Evolutionary conservation across 2,329 filamentous ascomycete species (phyloP).

Genomic region (Ceratocystis huliohia): DNA sequence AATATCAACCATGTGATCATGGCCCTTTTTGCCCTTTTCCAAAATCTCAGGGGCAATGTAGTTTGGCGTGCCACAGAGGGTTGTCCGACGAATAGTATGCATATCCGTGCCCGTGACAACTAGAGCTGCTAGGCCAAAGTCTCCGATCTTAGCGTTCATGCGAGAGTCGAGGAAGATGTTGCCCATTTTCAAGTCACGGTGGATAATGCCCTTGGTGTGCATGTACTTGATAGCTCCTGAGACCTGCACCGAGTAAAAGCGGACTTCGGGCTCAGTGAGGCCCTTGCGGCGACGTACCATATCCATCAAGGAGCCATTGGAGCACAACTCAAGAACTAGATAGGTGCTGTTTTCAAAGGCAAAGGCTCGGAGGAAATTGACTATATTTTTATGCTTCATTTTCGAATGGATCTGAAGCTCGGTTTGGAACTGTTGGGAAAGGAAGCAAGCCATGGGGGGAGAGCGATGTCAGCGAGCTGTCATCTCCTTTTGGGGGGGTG

Average conservation of each 20-base stretch:
- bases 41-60: constrained; percentile 96
- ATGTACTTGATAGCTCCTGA: constrained; percentile 97
- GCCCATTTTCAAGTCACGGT: constrained; percentile 93
- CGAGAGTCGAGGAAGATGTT: constrained; percentile 89
- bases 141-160: constrained; percentile 97
- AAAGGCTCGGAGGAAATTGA: constrained; percentile 89
- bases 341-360: constrained; percentile 82
- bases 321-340: constrained; percentile 84
- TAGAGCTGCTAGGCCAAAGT: constrained; percentile 88
- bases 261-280: constrained; percentile 83
- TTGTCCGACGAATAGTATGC: constrained; percentile 72
- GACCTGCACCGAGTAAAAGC: constrained; percentile 87
- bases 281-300: constrained; percentile 89
- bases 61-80: constrained; percentile 92
- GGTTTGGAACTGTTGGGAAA: constrained; percentile 47
- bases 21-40: constrained; percentile 84
- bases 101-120: constrained; percentile 85
- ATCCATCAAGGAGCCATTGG: constrained; percentile 93
- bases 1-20: constrained; percentile 95
- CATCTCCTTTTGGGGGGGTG: background rate
- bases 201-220: constrained; percentile 89
- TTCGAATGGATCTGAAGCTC: constrained; percentile 98
- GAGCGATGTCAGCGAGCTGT: constrained; percentile 17
- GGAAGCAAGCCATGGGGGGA: background rate
- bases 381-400: constrained; percentile 89